Base-by-base conservation (phyloP, 768 basidiomycete genomes). In the Asterophora parasitica region DNA sequence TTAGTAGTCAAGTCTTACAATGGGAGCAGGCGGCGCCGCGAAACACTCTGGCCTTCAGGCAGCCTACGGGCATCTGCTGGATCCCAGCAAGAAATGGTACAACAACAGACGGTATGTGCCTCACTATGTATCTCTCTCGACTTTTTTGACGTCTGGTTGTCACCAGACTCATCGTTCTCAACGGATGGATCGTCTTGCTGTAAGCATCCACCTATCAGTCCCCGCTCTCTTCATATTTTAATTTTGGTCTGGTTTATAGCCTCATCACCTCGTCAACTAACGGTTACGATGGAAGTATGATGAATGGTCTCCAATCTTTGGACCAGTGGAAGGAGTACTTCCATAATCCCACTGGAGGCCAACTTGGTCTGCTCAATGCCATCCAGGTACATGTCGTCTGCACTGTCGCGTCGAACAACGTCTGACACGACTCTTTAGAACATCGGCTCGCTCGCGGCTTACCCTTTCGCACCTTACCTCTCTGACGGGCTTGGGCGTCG, bases 211-310 rank as follows among this genome's bases (percentile, higher is more conserved):
- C 16, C 3, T 4, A 39, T 4, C 23, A 9, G n/a, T n/a, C 11
- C 6, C 12, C 19, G 3, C 2, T 23, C 20, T 46, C 26, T 17
- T 16, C 28, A 34, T 31, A 31, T 30, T n/a, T 43, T 41, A 12
- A n/a, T n/a, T n/a, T 35, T 20, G 41, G 4, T 7, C 1, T 48
- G 13, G 1, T 23, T 15, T 44, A 15, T 45, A 83, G 82, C 42
- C 78, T 88, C 53, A 83, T 87, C 59, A 87, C 85, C 8, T 85
- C 85, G 19, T 83, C 82, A 10, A 85, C 81, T 38, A 85, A 81
- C 61, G 86, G 85, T 43, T 88, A 82, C 59, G 86, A 88, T 58
- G 83, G 83, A 50, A 81, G 78, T 62, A 80, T 87, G 79, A 85
- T 87, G 85, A 87, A 88, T 64, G 83, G 83, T 61, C 71, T 90